phyloP scores from a whole-genome alignment of 2,329 filamentous ascomycete species.

The Plectosphaerella plurivora region DNA sequence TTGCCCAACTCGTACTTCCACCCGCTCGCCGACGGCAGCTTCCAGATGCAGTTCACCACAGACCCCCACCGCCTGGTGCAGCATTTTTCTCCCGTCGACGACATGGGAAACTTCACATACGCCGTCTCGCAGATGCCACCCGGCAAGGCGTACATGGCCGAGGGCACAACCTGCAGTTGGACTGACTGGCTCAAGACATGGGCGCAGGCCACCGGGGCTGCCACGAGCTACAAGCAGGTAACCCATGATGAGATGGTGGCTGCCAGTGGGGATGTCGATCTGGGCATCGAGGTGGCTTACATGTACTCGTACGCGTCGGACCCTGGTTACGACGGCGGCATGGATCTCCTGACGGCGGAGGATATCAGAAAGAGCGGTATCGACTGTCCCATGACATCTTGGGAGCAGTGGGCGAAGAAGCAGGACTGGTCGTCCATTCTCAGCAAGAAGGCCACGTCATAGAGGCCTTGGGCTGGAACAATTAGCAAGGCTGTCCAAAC shows the following conservation, averaged over 20 bases:
- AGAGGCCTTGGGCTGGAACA: too few relatives aligned
- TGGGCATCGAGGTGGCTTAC: constrained; percentile 36
- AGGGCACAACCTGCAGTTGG: constrained; percentile 40
- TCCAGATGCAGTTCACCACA: constrained; percentile 43
- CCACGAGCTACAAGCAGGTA: constrained; percentile 32
- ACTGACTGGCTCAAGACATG: constrained; percentile 38
- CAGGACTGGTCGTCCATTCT: constrained; percentile 28
- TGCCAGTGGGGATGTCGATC: constrained; percentile 30
- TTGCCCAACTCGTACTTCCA: constrained; percentile 39
- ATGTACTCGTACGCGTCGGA: constrained; percentile 44
- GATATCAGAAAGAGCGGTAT: constrained; percentile 40
- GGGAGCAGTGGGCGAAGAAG: constrained; percentile 28
- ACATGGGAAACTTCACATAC: constrained; percentile 43
- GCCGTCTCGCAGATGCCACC: constrained; percentile 45
- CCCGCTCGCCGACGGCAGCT: constrained; percentile 35
- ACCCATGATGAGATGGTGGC: constrained; percentile 34
- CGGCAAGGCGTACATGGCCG: constrained; percentile 44
- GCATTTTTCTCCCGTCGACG: constrained; percentile 40
- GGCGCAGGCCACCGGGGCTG: constrained; percentile 28
- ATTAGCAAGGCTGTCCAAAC: too few relatives aligned
- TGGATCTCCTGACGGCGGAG: constrained; percentile 34
- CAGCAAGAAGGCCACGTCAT: constrained; percentile 6
- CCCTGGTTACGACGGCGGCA: constrained; percentile 44
- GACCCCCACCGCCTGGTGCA: constrained; percentile 30
- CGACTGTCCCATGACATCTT: constrained; percentile 36